Base-by-base conservation (phyloP, 768 basidiomycete genomes). In the Suillus discolor region DNA sequence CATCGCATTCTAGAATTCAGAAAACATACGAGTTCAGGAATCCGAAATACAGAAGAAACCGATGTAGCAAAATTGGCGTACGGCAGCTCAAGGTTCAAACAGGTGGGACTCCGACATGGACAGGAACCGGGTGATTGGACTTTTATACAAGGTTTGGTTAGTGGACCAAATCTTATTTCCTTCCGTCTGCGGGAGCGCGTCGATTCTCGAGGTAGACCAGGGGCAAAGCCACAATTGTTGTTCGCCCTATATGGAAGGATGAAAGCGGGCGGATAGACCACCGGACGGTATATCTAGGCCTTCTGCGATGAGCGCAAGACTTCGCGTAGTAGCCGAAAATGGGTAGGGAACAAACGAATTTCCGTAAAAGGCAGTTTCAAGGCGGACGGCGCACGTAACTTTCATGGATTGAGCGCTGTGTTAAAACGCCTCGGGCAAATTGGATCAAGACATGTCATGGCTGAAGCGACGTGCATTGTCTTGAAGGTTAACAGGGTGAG, bases 71-170 rank as follows among this genome's bases (percentile, higher is more conserved):
- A 78, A 78, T 13, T 75, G 73, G 75, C 75, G 77, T 77, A 77
- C 75, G 77, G 77, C 74, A 77, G 75, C 65, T 71, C 77, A 73
- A 77, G 70, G 71, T 77, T 76, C 76, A 73, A 72, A 70, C 72
- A 55, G 64, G 39, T 70, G 73, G 72, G 71, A 31, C 31, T 31
- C 31, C 31, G 31, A 70, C 67, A 69, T 65, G 68, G 66, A 69
- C 68, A 75, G 75, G 75, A 70, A 63, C 75, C 75, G 71, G 71
- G 66, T 71, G 73, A 61, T 47, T 66, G 65, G 68, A 60, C 69
- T 72, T 78, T 77, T 77, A 78, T 77, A 74, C 75, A 77, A 77
- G 75, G 75, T 78, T 77, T 68, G 65, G 68, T 67, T 68, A 62
- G 66, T 60, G 67, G 69, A 42, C 47, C 61, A 60, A 76, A 76